Evolutionary conservation across 2,329 filamentous ascomycete genomes (phyloP), one percentile per base, ranked within the genome.

Genomic region (Colletotrichum sp.): DNA sequence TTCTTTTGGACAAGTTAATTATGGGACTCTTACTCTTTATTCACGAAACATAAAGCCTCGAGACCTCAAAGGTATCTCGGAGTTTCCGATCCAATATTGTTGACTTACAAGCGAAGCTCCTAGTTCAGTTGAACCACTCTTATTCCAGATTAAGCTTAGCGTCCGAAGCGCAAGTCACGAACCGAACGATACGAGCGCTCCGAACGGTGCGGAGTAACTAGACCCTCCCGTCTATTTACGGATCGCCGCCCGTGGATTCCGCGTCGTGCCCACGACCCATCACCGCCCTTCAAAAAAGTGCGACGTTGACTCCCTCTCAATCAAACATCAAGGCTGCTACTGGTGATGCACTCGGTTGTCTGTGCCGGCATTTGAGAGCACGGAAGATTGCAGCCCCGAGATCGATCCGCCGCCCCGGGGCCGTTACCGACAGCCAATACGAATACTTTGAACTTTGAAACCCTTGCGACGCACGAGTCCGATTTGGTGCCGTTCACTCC

Each of bases 131-230:
- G 62, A 30, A 16, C 55, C 26, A n/a, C 55, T 26, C 26, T 13
- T 15, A 28, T 26, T 64, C 34, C 62, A 15, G 1, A 64, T 64
- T 4, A 1, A 34, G 62, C 34, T 39, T 64, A 39, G 62, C 34
- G 21, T 34, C 62, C 62, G 62, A 64, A 12, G 13, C 34, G n/a
- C 15, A 32, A 66, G 21, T 49, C 39, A 24, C 69, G 49, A 72
- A 67, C 28, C 72, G 72, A 75, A n/a, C 16, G 26, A 75, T 63
- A 67, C 72, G 72, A 75, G 69, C 69, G 64, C 44, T 18, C 64
- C 64, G 64, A 36, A 6, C 28, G 30, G 15, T 15, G 69, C 68
- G 62, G 62, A 59, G 67, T n/a, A 18, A 57, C 24, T 21, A 21
- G n/a, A 24, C 44, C 44, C 44, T 32, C 44, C 65, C 49, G 24